Conservation (phyloP, 805 yeast genomes). For the Hanseniaspora thailandica region DNA sequence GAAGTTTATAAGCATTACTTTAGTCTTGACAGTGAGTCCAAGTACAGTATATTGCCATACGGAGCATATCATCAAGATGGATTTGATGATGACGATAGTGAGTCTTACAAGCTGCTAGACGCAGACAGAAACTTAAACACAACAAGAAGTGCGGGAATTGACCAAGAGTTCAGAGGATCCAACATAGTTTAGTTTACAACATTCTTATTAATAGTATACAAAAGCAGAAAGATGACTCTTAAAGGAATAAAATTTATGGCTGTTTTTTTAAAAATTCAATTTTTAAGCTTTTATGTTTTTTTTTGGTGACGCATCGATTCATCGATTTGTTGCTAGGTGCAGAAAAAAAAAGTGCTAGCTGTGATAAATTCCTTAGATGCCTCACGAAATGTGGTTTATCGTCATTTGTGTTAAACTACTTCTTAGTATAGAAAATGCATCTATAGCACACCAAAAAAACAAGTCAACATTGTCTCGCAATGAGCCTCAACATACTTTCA, state of each 20-base stretch:
- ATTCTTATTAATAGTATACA: background rate
- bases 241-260: no score
- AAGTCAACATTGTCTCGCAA: background rate
- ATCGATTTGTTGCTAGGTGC: background rate
- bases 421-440: no score
- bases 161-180: background rate
- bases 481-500: background rate
- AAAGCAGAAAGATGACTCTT: no score
- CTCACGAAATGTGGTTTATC: background rate
- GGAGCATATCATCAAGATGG: background rate
- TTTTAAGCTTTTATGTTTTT: background rate
- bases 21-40: background rate
- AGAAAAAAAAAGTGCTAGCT: background rate
- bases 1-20: conserved; percentile 24
- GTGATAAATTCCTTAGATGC: background rate
- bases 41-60: background rate
- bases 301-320: background rate
- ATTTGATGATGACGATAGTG: background rate
- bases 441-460: background rate
- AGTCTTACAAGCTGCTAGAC: conserved; percentile 8
- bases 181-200: background rate
- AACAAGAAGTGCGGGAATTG: background rate
- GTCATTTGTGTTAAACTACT: no score
- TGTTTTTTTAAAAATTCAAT: background rate
- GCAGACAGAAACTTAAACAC: background rate